These are phyloP conservation scores for Camellia oleifera DNA, from an alignment of 179 eudicot genomes.

Conservation along the genomic window DNA sequence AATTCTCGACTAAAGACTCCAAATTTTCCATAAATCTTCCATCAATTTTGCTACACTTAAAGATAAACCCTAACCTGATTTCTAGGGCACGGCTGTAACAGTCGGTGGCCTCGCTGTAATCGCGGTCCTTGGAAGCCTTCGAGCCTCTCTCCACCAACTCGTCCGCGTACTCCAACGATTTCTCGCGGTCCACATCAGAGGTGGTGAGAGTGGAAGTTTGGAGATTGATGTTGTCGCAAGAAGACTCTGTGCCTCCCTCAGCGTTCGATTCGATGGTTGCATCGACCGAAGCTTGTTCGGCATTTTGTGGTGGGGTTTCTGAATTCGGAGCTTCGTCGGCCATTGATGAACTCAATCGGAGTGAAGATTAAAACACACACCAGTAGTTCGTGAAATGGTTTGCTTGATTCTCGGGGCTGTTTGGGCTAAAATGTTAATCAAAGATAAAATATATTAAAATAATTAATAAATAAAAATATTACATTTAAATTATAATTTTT, in stretches of 20 bases:
- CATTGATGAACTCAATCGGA: conserved; percentile 16
- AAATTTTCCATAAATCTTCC: background rate
- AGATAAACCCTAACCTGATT: conserved; percentile 55
- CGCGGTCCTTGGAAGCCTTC: conserved; percentile 51
- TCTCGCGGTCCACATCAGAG: conserved; percentile 31
- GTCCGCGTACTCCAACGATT: conserved; percentile 48
- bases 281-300: conserved; percentile 29
- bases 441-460: too few species aligned
- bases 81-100: conserved; percentile 93
- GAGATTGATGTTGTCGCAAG: conserved; percentile 32
- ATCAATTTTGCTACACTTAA: background rate
- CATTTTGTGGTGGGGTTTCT: conserved; percentile 8
- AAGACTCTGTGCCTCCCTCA: conserved; percentile 28
- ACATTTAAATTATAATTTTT: too few species aligned
- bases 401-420: background rate
- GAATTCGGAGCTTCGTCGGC: conserved; percentile 29
- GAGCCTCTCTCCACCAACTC: conserved; percentile 65
- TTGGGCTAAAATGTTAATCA: too few species aligned
- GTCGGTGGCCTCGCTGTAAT: conserved; percentile 69
- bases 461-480: too few species aligned
- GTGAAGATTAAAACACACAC: background rate
- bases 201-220: conserved; percentile 33
- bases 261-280: conserved; percentile 28
- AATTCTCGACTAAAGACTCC: background rate
- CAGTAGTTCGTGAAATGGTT: background rate